phyloP scores from a whole-genome alignment of 1,284 basidiomycete species.

The Vanrija sp. region DNA sequence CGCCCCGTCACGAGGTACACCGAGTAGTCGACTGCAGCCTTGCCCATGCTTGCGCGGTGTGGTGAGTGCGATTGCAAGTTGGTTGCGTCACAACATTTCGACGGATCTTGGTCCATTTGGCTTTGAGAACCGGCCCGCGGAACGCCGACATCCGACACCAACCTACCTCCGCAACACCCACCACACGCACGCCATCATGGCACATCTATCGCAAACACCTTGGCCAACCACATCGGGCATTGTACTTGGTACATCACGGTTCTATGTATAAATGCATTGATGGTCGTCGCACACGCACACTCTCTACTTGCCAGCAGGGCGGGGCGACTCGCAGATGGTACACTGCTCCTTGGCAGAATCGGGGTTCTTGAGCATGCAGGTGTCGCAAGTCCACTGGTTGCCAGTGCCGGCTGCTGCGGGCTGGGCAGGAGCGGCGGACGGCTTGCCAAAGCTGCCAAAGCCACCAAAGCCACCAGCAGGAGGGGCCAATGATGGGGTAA shows the following conservation, averaged over 20 bases:
- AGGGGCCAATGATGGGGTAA: background rate
- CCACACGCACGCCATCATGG: too few relatives aligned
- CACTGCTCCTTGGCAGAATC: constrained; percentile 54
- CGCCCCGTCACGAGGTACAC: constrained; percentile 84
- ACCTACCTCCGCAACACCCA: too few relatives aligned
- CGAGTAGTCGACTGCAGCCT: constrained; percentile 61
- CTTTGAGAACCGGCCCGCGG: too few relatives aligned
- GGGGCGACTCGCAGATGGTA: constrained; percentile 54
- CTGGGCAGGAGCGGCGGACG: background rate
- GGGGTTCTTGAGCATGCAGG: constrained; percentile 55
- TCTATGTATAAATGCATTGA: too few relatives aligned
- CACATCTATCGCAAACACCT: too few relatives aligned
- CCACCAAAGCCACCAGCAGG: background rate
- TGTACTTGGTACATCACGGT: too few relatives aligned
- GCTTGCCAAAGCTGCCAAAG: background rate
- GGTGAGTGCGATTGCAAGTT: background rate
- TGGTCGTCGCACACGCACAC: too few relatives aligned
- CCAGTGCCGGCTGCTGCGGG: constrained; percentile 8
- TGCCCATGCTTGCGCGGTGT: constrained; percentile 22
- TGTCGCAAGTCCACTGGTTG: constrained; percentile 52
- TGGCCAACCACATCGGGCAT: too few relatives aligned
- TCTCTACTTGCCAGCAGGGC: too few relatives aligned
- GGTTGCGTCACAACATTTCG: background rate
- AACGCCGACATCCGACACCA: too few relatives aligned
- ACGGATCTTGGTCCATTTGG: too few relatives aligned